Conservation (phyloP, 441 rosid species). For the Erodium moschatum region DNA sequence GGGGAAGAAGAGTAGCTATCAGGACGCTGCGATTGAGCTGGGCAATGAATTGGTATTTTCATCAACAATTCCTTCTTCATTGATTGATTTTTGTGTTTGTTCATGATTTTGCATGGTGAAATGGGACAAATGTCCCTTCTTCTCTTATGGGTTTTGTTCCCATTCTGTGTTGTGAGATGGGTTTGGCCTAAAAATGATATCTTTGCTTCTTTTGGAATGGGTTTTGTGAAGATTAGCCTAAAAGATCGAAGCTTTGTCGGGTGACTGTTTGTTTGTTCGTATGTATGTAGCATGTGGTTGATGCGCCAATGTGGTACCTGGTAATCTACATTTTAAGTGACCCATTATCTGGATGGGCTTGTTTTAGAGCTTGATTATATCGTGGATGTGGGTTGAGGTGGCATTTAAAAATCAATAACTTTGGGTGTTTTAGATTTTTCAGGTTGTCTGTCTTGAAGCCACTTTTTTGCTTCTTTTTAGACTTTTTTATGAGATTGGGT, state of each 20-base stretch:
- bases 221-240: not conserved
- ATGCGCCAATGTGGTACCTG: not conserved
- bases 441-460: not conserved
- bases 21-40: constrained; percentile 93
- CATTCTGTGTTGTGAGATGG: not conserved
- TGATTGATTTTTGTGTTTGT: not conserved
- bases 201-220: not conserved
- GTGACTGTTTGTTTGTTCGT: not conserved
- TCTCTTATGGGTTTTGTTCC: not conserved
- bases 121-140: not conserved
- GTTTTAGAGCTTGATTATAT: not conserved
- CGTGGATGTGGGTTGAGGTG: no score
- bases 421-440: not conserved
- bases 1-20: constrained; percentile 87
- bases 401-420: no score
- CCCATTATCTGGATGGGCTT: not conserved
- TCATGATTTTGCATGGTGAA: not conserved
- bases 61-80: not conserved
- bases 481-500: not conserved
- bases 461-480: not conserved
- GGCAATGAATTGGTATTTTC: constrained; percentile 75
- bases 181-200: not conserved
- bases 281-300: not conserved
- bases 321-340: not conserved
- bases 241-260: no score